Evolutionary conservation across 805 yeast genomes (phyloP).

Genomic region (Starmerella geochares): DNA sequence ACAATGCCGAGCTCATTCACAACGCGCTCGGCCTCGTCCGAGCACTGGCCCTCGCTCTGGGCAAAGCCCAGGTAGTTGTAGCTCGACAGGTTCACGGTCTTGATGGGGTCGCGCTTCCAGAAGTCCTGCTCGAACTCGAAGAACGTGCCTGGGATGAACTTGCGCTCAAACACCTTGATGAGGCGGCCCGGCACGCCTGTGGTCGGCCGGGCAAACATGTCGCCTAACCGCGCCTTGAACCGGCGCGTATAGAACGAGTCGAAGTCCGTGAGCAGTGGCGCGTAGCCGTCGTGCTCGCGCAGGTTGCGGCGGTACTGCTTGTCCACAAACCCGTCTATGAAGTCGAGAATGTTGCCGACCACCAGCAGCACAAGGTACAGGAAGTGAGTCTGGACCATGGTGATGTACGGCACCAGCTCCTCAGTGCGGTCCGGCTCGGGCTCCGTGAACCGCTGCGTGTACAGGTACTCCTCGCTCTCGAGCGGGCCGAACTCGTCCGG

Average conservation of each 20-base stretch:
- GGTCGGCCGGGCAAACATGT: conserved; percentile 92
- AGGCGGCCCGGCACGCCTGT: conserved; percentile 95
- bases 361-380: conserved; percentile 75
- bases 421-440: conserved; percentile 42
- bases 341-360: conserved; percentile 85
- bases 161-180: conserved; percentile 70
- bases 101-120: conserved; percentile 49
- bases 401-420: conserved; percentile 81
- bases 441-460: conserved; percentile 44
- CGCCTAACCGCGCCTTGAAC: conserved; percentile 80
- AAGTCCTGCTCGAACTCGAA: conserved; percentile 40
- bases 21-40: conserved; percentile 58
- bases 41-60: conserved; percentile 85
- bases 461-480: conserved; percentile 54
- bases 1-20: conserved; percentile 66
- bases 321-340: conserved; percentile 64
- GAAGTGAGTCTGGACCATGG: conserved; percentile 71
- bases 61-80: conserved; percentile 96
- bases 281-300: conserved; percentile 74
- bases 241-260: conserved; percentile 91
- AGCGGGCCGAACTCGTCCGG: conserved; percentile 60
- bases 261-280: conserved; percentile 90
- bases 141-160: conserved; percentile 49
- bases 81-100: conserved; percentile 76
- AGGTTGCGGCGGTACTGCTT: conserved; percentile 57